Evolutionary conservation across 331 rosid genomes (phyloP).

Genomic region (Malus hybrid): DNA sequence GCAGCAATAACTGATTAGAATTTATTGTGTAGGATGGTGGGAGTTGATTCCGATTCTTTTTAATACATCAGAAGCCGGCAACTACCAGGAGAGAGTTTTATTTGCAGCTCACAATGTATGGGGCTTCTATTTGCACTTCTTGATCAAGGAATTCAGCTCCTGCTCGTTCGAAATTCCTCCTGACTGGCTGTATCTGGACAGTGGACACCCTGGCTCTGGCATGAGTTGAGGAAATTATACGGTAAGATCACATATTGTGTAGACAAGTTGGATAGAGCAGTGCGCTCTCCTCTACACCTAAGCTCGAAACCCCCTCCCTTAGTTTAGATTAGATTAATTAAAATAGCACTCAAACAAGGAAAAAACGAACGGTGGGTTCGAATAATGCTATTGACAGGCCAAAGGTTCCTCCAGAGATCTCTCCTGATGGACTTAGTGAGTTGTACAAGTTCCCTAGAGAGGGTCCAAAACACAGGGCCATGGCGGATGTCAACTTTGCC

Average conservation of each 20-base stretch:
- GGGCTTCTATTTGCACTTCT: not conserved
- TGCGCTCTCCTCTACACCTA: not conserved
- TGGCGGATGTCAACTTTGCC: not conserved
- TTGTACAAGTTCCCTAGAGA: not conserved
- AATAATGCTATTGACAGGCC: not conserved
- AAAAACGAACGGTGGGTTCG: not conserved
- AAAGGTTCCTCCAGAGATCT: not conserved
- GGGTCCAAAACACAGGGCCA: not conserved
- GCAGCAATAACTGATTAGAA: not conserved
- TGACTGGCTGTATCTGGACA: not conserved
- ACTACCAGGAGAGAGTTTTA: not conserved
- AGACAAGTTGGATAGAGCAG: not conserved
- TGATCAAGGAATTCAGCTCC: not conserved
- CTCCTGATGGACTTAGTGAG: not conserved
- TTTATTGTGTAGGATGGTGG: not conserved
- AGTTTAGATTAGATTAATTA: not conserved
- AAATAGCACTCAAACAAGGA: not conserved
- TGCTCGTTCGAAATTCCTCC: not conserved
- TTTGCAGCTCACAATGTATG: slow-evolving; percentile 2
- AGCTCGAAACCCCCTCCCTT: not conserved
- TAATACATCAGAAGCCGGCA: not conserved
- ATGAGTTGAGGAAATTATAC: not conserved
- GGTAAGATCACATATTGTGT: not conserved
- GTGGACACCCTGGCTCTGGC: not conserved
- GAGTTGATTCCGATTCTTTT: not conserved